These are phyloP conservation scores for Colletotrichum shisoi DNA, from an alignment of 2,329 filamentous ascomycete species.

Conservation along the genomic window DNA sequence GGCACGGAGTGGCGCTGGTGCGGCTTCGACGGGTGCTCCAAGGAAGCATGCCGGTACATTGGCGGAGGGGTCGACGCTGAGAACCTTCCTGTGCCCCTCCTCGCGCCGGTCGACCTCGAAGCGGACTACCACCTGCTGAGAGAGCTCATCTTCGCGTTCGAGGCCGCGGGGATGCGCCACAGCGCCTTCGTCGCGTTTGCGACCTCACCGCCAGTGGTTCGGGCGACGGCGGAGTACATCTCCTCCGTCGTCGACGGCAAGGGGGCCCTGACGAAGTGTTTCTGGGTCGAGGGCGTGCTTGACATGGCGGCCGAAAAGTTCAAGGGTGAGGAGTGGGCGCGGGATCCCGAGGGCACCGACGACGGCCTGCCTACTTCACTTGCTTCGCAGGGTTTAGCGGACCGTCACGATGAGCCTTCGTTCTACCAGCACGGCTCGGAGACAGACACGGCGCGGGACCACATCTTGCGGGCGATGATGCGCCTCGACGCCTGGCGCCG, in stretches of 20 bases:
- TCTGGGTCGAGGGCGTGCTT: not conserved
- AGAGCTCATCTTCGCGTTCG: not conserved
- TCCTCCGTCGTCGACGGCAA: not conserved
- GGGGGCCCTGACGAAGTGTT: not conserved
- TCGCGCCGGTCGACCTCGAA: not conserved
- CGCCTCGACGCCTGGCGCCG: not conserved
- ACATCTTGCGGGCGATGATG: not conserved
- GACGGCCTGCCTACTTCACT: too few relatives aligned
- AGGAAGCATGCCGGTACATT: not conserved
- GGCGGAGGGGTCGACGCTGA: too few relatives aligned
- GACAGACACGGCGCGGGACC: too few relatives aligned
- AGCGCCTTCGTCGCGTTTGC: not conserved
- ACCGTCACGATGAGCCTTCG: not conserved
- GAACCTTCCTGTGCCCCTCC: not conserved
- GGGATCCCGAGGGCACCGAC: not conserved
- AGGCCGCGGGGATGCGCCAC: not conserved
- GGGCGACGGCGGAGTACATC: not conserved
- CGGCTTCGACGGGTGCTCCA: not conserved
- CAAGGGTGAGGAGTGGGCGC: not conserved
- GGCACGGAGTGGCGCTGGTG: slow-evolving; percentile 5
- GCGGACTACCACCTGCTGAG: not conserved
- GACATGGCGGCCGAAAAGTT: not conserved
- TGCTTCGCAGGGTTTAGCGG: not conserved
- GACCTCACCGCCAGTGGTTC: not conserved
- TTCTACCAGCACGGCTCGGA: not conserved